phyloP scores from a whole-genome alignment of 257 asterid genomes.

The Scutellaria barbata region DNA sequence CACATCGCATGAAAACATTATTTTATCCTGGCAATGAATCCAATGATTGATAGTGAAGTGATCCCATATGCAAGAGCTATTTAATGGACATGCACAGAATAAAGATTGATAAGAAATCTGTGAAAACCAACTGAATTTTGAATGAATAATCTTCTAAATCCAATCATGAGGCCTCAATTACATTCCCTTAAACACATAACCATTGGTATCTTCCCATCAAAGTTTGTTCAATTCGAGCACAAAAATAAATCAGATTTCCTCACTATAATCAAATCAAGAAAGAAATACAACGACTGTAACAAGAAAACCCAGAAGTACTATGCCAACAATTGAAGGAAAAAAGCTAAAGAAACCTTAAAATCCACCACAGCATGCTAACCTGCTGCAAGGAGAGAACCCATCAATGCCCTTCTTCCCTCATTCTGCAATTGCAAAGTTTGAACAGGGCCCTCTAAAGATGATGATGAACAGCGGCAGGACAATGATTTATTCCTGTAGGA shows the following conservation, averaged over 20 bases:
- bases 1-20: not conserved
- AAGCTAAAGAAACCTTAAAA: not conserved
- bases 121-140: constrained; percentile 19
- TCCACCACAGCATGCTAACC: constrained; percentile 43
- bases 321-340: not conserved
- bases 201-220: not conserved
- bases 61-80: constrained; percentile 17
- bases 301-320: not conserved
- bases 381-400: constrained; percentile 71
- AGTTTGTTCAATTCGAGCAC: not conserved
- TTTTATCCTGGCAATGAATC: no score
- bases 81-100: not conserved
- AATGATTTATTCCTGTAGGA: constrained; percentile 38
- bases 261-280: constrained; percentile 30
- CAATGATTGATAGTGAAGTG: not conserved
- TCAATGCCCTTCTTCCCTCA: constrained; percentile 74
- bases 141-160: not conserved
- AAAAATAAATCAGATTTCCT: not conserved
- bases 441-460: constrained; percentile 44
- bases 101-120: not conserved
- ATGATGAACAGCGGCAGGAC: constrained; percentile 57
- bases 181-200: not conserved
- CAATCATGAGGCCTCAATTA: not conserved
- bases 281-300: not conserved
- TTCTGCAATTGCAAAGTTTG: constrained; percentile 28